These are phyloP conservation scores for Calonectria pseudoturangicola DNA, from an alignment of 2,329 filamentous ascomycete genomes.

Conservation along the genomic window DNA sequence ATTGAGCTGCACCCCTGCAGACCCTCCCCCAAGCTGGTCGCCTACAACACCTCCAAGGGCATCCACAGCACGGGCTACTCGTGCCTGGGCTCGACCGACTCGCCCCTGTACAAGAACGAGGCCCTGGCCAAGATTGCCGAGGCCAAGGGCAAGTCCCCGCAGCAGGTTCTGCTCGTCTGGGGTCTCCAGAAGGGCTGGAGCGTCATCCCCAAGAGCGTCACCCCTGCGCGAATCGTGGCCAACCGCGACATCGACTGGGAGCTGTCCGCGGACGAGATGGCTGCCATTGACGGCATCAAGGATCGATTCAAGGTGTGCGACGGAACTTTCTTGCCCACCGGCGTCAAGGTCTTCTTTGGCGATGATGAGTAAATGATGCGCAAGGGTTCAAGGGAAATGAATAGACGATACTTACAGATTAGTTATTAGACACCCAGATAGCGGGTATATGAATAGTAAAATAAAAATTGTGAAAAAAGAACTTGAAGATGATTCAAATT, in stretches of 20 bases:
- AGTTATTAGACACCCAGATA: slow-evolving; percentile 16
- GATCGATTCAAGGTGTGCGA: slow-evolving; percentile 90
- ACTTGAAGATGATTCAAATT: slow-evolving; percentile 1
- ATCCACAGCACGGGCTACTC: slow-evolving; percentile 87
- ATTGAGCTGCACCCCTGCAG: slow-evolving; percentile 88
- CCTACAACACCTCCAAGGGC: slow-evolving; percentile 82
- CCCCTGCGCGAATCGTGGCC: slow-evolving; percentile 80
- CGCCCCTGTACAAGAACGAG: slow-evolving; percentile 80
- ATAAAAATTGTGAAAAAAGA: slow-evolving; percentile 17
- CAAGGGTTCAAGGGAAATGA: neutral
- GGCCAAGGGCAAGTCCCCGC: slow-evolving; percentile 79
- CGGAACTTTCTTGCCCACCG: slow-evolving; percentile 80
- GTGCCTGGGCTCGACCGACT: slow-evolving; percentile 82
- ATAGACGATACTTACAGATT: slow-evolving; percentile 17
- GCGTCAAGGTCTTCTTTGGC: slow-evolving; percentile 85
- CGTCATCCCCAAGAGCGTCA: slow-evolving; percentile 91
- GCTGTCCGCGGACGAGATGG: slow-evolving; percentile 83
- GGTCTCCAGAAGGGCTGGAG: slow-evolving; percentile 87
- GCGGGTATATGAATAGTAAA: slow-evolving; percentile 15
- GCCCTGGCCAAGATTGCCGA: slow-evolving; percentile 78
- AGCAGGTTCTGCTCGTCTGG: slow-evolving; percentile 88
- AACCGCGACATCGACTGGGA: slow-evolving; percentile 86
- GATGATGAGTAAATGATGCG: slow-evolving; percentile 79
- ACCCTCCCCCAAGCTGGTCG: slow-evolving; percentile 86
- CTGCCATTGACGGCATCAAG: slow-evolving; percentile 78